A percentile compares a stretch with the other conserved stretches of the same genome.
These are phyloP conservation scores for Schrenkiella parvula DNA, from an alignment of 345 rosid species.

Conservation along the genomic window DNA sequence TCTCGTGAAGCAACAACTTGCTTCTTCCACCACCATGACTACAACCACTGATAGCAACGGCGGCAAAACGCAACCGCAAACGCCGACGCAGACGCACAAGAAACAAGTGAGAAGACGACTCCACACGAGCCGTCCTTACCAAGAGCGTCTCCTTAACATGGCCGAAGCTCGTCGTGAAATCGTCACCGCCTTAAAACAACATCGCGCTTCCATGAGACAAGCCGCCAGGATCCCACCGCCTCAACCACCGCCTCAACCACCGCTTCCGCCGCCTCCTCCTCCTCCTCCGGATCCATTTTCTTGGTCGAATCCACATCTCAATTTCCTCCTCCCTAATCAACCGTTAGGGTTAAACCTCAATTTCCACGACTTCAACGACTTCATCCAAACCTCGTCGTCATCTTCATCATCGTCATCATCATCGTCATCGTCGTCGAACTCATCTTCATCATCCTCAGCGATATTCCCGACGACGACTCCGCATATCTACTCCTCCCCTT, in stretches of 20 bases:
- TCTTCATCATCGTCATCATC: constrained; percentile 41
- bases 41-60: constrained; percentile 34
- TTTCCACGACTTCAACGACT: constrained; percentile 67
- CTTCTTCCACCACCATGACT: constrained; percentile 48
- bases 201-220: constrained; percentile 91
- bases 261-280: constrained; percentile 26
- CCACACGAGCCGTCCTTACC: constrained; percentile 88
- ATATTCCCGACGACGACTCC: constrained; percentile 22
- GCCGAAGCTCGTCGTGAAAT: constrained; percentile 98
- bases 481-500: constrained; percentile 19
- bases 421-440: constrained; percentile 43
- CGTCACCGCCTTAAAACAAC: constrained; percentile 90
- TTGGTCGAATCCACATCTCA: constrained; percentile 37
- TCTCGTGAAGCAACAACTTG: constrained; percentile 36
- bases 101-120: constrained; percentile 95
- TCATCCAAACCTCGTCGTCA: constrained; percentile 50
- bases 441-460: constrained; percentile 52
- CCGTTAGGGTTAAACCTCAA: constrained; percentile 79
- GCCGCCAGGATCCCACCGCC: constrained; percentile 38
- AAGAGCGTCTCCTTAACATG: constrained; percentile 95
- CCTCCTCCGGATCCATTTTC: constrained; percentile 41
- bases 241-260: constrained; percentile 39
- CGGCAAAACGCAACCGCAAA: constrained; percentile 35
- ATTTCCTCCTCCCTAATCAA: constrained; percentile 57
- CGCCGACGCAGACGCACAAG: constrained; percentile 62